Evolutionary conservation across 2,329 filamentous ascomycete species (phyloP), one percentile per base, ranked within the genome.

Genomic region (Monilinia fructigena): DNA sequence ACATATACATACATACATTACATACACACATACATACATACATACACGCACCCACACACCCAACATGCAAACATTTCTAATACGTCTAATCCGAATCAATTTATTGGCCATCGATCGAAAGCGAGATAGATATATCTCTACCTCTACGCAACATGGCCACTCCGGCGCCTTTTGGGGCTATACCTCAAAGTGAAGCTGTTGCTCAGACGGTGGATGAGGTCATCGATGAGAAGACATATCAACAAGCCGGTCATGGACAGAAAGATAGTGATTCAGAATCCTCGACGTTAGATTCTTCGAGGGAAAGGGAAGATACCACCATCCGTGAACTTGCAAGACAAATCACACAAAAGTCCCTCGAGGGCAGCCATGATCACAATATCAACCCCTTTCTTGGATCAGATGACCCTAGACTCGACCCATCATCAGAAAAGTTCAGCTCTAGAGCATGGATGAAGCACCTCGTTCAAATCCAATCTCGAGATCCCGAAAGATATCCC

Each of bases 371-470:
- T 4, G 50, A 38, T 28, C 38, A 55, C 4, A 59, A 71, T 48
- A 53, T 71, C 82, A 86, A 86, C 74, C 82, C 84, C 16, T 88
- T 87, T 73, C 70, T 66, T 55, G 78, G 78, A 47, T 78, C 73
- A 14, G 76, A 80, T 48, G 77, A 84, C 68, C 85, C 83, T n/a
- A 78, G 80, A 0, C 74, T 86, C 40, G 84, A 87, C 73, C 85
- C 85, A 4, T 75, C 74, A 62, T 85, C 82, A 5, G 75, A 77
- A 31, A 81, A 83, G 66, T 88, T 88, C 75, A 83, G 79, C 66
- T 80, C 78, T 40, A 81, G 81, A 58, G 79, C 81, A 54, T 90
- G 88, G 88, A 84, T 85, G 67, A 86, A 84, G 78, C 80, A 85
- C 45, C 75, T 89, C 12, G 82, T 86, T 42, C 80, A 67, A 8